Evolutionary conservation across 176 grass and related monocot genomes (phyloP), one percentile per base, ranked within the genome.

Genomic region (Triticum monococcum): DNA sequence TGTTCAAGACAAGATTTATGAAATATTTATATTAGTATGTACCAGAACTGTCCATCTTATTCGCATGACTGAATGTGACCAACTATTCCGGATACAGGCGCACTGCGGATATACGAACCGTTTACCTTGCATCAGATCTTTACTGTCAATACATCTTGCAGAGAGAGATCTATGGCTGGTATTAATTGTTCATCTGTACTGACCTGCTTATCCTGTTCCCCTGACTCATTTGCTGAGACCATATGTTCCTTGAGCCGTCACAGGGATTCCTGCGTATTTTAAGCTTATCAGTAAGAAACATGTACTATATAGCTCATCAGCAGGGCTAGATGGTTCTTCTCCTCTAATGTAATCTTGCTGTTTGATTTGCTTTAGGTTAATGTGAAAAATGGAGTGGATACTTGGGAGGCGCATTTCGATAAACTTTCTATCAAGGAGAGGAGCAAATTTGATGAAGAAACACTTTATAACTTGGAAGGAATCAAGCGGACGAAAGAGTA

Each of bases 371-470:
- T 69, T 75, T 62, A 89, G 78, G 83, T 82, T 38, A 46, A 81
- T 77, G 37, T 77, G 10, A 81, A 77, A 89, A 36, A 85, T 65
- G 56, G 5, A 26, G 28, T 0, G 22, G 16, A 70, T n/a, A 81
- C 88, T 38, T 89, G 78, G 88, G 72, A 86, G 71, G 71, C 36
- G 23, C 64, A 86, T 28, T 89, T 89, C 46, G 79, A 89, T 6
- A 76, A 81, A 75, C 66, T 85, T 66, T 89, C 88, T 75, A 56
- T 89, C 0, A 50, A 86, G 26, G 88, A 89, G 78, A 75, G 88
- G 22, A 81, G 70, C n/a, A 89, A 85, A 48, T 89, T 89, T 77
- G 70, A 89, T 40, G 78, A 89, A 76, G 76, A 89, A 89, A 82
- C 88, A n/a, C 83, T 89, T 2, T 77, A 68, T n/a, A 81, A 81